Evolutionary conservation across 176 grass and related monocot genomes (phyloP).

Genomic region (Zoysia japonica): DNA sequence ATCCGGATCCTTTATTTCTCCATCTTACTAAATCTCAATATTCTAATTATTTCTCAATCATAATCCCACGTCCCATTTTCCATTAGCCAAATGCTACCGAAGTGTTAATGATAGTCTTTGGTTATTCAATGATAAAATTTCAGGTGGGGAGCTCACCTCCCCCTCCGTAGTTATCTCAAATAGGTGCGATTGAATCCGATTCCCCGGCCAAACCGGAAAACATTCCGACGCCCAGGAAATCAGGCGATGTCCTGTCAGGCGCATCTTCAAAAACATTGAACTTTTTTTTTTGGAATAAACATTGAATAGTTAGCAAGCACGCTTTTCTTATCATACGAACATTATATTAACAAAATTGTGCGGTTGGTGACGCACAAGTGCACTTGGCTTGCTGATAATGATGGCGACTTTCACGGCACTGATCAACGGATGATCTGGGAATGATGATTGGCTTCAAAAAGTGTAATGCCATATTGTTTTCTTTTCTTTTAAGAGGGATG

Average conservation of each 20-base stretch:
- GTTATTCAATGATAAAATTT: too few relatives aligned
- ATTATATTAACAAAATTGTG: background rate
- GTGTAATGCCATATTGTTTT: background rate
- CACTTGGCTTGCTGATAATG: slow-evolving; percentile 4
- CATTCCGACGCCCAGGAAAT: background rate
- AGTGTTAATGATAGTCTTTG: too few relatives aligned
- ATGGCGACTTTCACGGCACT: background rate
- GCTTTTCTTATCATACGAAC: background rate
- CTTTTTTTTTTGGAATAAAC: background rate
- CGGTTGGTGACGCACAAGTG: background rate
- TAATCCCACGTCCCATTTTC: too few relatives aligned
- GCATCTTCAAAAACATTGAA: background rate
- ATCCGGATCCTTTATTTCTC: too few relatives aligned
- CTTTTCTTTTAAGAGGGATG: background rate
- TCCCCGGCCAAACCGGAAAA: background rate
- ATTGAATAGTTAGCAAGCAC: background rate
- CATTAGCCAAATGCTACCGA: too few relatives aligned
- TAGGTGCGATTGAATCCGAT: background rate
- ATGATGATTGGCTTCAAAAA: slow-evolving; percentile 4
- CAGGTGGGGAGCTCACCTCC: too few relatives aligned
- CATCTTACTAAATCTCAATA: too few relatives aligned
- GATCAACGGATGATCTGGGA: background rate
- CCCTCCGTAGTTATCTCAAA: too few relatives aligned
- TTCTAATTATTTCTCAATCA: too few relatives aligned
- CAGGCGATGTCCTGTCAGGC: background rate